Evolutionary conservation across 116 monocot genomes (phyloP).

Genomic region (Iris pallida): DNA sequence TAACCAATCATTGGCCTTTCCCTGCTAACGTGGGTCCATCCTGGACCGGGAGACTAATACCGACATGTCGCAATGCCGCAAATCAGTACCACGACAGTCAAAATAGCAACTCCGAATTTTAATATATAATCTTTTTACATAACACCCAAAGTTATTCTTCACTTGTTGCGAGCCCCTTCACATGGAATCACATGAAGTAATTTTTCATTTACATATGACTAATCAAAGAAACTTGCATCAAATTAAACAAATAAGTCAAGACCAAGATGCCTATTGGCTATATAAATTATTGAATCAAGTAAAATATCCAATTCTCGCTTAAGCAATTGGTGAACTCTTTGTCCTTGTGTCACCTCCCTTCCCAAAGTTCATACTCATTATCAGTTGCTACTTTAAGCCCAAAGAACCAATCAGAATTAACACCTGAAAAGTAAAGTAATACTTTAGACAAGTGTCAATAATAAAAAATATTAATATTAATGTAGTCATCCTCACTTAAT

Average conservation of each 20-base stretch:
- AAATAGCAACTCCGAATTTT: too few species aligned
- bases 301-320: not conserved
- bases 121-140: too few species aligned
- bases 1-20: too few species aligned
- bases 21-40: too few species aligned
- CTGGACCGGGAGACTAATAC: too few species aligned
- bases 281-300: slow-evolving; percentile 3
- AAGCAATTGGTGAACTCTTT: slow-evolving; percentile 1
- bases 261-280: not conserved
- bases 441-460: slow-evolving; percentile 2
- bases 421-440: not conserved
- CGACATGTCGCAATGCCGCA: too few species aligned
- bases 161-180: slow-evolving; percentile 4
- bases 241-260: slow-evolving; percentile 1
- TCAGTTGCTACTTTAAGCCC: slow-evolving; percentile 7
- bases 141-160: not conserved
- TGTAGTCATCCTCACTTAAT: not conserved
- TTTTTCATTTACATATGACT: too few species aligned
- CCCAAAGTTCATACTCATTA: not conserved
- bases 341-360: not conserved
- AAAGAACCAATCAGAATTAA: slow-evolving; percentile 11
- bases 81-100: too few species aligned
- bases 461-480: slow-evolving; percentile 1
- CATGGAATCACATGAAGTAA: slow-evolving; percentile 8
- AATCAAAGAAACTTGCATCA: not conserved